A percentile compares a stretch with the other conserved stretches of the same genome.
These are phyloP conservation scores for Calonectria multiphialidica DNA, from an alignment of 2,329 filamentous ascomycete species.

Conservation along the genomic window DNA sequence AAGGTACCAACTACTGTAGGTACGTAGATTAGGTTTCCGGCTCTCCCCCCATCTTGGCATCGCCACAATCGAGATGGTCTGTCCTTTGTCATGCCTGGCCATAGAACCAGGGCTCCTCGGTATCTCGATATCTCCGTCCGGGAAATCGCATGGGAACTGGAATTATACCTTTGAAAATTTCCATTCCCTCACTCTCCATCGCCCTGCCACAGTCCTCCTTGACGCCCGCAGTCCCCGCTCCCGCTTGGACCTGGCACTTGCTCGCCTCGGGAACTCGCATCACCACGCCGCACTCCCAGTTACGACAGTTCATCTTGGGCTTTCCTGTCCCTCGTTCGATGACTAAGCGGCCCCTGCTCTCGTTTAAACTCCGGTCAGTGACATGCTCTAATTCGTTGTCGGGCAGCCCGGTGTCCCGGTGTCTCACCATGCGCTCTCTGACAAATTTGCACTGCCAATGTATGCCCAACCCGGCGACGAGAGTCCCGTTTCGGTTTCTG, in stretches of 20 bases:
- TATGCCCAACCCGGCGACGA: slow-evolving; percentile 77
- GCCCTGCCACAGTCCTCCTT: slow-evolving; percentile 11
- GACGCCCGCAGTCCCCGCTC: slow-evolving; percentile 21
- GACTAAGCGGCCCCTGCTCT: slow-evolving; percentile 78
- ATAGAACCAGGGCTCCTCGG: slow-evolving; percentile 59
- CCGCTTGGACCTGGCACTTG: slow-evolving; percentile 25
- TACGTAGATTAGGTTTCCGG: slow-evolving; percentile 31
- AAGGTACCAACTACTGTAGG: slow-evolving; percentile 28
- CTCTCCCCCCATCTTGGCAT: slow-evolving; percentile 38
- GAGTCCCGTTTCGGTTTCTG: slow-evolving; percentile 32
- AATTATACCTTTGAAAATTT: slow-evolving; percentile 65
- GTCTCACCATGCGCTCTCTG: slow-evolving; percentile 89
- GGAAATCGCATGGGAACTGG: slow-evolving; percentile 76
- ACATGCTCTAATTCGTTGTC: slow-evolving; percentile 26
- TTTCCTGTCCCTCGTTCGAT: slow-evolving; percentile 75
- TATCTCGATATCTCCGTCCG: slow-evolving; percentile 60
- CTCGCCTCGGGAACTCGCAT: slow-evolving; percentile 64
- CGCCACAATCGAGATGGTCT: slow-evolving; percentile 40
- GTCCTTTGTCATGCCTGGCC: slow-evolving; percentile 39
- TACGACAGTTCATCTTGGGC: slow-evolving; percentile 84
- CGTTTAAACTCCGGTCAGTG: slow-evolving; percentile 36
- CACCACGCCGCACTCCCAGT: slow-evolving; percentile 96
- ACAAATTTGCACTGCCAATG: slow-evolving; percentile 90
- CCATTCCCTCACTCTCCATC: slow-evolving; percentile 29
- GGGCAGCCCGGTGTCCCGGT: slow-evolving; percentile 13